phyloP scores from a whole-genome alignment of 2,329 filamentous ascomycete genomes.

The Fusarium acutatum region DNA sequence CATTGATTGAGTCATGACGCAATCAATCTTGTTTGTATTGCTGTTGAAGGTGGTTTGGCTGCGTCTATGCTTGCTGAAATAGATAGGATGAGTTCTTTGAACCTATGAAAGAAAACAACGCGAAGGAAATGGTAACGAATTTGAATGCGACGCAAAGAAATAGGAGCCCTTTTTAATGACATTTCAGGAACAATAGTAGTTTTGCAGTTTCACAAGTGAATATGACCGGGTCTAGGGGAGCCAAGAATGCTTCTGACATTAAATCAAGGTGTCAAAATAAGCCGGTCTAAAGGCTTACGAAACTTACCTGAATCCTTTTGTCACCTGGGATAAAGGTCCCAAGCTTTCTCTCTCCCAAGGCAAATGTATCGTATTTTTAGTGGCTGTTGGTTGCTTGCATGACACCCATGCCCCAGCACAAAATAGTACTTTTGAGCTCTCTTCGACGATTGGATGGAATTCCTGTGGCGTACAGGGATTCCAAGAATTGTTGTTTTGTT shows the following conservation, averaged over 20 bases:
- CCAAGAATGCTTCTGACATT: not conserved
- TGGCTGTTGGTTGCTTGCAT: not conserved
- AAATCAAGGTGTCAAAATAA: not conserved
- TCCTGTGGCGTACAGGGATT: not conserved
- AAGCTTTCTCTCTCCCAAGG: not conserved
- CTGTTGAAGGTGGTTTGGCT: rapidly evolving
- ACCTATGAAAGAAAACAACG: rapidly evolving
- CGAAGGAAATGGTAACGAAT: rapidly evolving
- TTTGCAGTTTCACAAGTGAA: not conserved
- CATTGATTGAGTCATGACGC: not conserved
- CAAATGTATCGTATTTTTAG: not conserved
- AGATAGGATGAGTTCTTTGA: not conserved
- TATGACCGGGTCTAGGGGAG: rapidly evolving
- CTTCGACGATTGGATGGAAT: not conserved
- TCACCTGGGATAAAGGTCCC: not conserved
- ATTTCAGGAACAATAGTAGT: not conserved
- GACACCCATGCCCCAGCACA: not conserved
- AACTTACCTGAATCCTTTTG: rapidly evolving
- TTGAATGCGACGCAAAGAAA: rapidly evolving
- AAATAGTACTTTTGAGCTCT: not conserved
- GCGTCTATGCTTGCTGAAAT: not conserved
- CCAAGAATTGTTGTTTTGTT: constrained; percentile 1
- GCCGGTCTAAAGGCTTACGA: rapidly evolving
- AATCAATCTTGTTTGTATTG: not conserved
- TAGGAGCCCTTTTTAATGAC: rapidly evolving